A percentile compares a stretch with the other conserved stretches of the same genome.
Conservation (phyloP, 441 rosid species). For the Erodium texanum region DNA sequence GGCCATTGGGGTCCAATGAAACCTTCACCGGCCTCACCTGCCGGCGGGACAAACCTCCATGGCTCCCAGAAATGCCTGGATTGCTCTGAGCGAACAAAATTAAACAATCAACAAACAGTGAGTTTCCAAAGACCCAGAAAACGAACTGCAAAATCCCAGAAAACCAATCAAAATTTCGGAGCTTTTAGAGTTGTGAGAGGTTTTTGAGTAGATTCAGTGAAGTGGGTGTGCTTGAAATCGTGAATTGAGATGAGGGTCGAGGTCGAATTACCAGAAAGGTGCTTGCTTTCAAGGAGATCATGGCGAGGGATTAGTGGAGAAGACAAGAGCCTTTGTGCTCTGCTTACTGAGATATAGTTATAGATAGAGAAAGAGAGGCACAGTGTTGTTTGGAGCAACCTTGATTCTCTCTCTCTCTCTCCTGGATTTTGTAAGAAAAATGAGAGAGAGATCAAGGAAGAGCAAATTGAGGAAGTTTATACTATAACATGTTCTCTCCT, state of each 20-base stretch:
- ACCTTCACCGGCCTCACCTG: constrained; percentile 35
- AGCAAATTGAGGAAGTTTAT: no score
- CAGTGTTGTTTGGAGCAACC: no score
- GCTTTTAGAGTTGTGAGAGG: no score
- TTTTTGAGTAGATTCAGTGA: background rate
- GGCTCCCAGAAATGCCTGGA: constrained; percentile 38
- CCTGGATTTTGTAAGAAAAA: no score
- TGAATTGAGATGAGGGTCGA: background rate
- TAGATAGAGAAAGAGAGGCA: no score
- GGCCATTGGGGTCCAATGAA: constrained; percentile 25
- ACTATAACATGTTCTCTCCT: no score
- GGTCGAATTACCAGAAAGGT: constrained; percentile 37
- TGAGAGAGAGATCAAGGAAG: no score
- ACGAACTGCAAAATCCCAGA: background rate
- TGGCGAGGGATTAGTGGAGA: constrained; percentile 30
- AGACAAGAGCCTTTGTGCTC: constrained; percentile 21
- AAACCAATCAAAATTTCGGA: background rate
- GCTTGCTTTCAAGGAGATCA: constrained; percentile 43
- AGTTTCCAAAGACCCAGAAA: background rate
- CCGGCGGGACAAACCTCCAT: constrained; percentile 25
- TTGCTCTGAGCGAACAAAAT: constrained; percentile 36
- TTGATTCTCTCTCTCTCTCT: no score
- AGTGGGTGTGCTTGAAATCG: constrained; percentile 14
- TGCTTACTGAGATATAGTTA: background rate
- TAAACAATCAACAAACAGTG: background rate